phyloP scores from a whole-genome alignment of 1,284 basidiomycete genomes.

The Mycena sp. region DNA sequence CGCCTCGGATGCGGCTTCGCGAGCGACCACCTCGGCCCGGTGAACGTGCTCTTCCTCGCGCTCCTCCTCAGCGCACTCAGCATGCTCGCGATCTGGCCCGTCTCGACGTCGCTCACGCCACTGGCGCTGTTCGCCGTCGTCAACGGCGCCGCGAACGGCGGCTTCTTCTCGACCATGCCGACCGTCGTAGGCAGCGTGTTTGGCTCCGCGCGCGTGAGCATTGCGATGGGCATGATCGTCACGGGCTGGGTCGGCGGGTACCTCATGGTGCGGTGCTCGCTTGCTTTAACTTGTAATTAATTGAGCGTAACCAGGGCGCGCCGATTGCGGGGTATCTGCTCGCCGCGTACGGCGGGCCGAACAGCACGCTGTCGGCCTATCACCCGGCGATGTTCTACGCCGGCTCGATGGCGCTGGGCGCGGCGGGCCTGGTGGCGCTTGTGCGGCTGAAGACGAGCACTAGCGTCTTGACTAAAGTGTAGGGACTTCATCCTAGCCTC shows the following conservation, averaged over 20 bases:
- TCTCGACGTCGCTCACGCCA: slow-evolving; percentile 40
- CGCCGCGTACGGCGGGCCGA: slow-evolving; percentile 36
- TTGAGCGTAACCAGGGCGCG: slow-evolving; percentile 31
- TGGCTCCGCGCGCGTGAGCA: slow-evolving; percentile 33
- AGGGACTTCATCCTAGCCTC: background rate
- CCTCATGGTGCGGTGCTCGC: slow-evolving; percentile 14
- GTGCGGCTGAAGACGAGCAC: slow-evolving; percentile 17
- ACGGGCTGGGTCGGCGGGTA: slow-evolving; percentile 41
- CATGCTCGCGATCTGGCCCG: slow-evolving; percentile 45
- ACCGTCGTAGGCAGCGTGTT: slow-evolving; percentile 43
- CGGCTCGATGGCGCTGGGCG: slow-evolving; percentile 31
- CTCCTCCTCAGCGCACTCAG: slow-evolving; percentile 41
- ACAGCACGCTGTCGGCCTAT: slow-evolving; percentile 30
- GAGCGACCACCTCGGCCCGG: slow-evolving; percentile 41
- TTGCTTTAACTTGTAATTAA: background rate
- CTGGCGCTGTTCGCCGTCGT: slow-evolving; percentile 41
- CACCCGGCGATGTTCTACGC: slow-evolving; percentile 45
- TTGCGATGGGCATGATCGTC: slow-evolving; percentile 44
- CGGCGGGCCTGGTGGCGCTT: slow-evolving; percentile 18
- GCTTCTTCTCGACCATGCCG: slow-evolving; percentile 46
- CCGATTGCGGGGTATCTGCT: slow-evolving; percentile 43
- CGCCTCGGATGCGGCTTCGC: slow-evolving; percentile 40
- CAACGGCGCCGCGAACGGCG: slow-evolving; percentile 44
- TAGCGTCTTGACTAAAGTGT: slow-evolving; percentile 15
- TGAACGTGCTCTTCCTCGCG: slow-evolving; percentile 37